Base-by-base conservation (phyloP, 352 stramenopile genomes). In the Phytophthora sansomeana region DNA sequence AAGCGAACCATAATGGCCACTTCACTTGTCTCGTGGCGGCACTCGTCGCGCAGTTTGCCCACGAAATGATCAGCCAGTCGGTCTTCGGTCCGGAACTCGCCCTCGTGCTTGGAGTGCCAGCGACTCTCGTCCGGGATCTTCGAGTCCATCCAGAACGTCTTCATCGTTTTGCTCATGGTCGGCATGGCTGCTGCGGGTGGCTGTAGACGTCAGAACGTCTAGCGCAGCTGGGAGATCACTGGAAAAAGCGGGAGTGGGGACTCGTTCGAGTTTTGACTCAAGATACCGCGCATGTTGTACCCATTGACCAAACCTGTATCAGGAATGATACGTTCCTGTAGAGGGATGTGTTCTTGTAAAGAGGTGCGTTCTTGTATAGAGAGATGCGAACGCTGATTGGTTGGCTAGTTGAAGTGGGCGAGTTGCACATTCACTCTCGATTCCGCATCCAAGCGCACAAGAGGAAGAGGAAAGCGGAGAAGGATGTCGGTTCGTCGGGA, bases 401-500 rank as follows among this genome's bases (percentile, higher is more conserved):
- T 30, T 59, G 32, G 14, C 11, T 55, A 17, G 53, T 77, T 74
- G 59, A 78, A 66, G 59, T 77, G 75, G 64, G 62, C 8, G 33
- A 46, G 16, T n/a, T 17, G 11, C 30, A 28, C 52, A 69, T 59
- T 67, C 70, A 72, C 60, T 73, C 58, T 78, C 46, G 66, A 68
- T 74, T 77, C 50, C 56, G 65, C 61, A 73, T 53, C 42, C 42
- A n/a, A 21, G 51, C 36, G 21, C 47, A 33, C 47, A 62, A 33
- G 47, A 47, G 28, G 5, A 39, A 35, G n/a, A 58, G 21, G 48
- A 43, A 24, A 33, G n/a, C 1, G 16, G 21, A 39, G 14, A 29
- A 36, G 19, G 26, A 93, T 93, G 85, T 75, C 81, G 16, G 69
- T 92, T 51, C 85, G 76, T 30, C 74, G 78, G 42, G 85, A 93